Evolutionary conservation across 257 asterid species (phyloP).

Genomic region (Buddleja alternifolia): DNA sequence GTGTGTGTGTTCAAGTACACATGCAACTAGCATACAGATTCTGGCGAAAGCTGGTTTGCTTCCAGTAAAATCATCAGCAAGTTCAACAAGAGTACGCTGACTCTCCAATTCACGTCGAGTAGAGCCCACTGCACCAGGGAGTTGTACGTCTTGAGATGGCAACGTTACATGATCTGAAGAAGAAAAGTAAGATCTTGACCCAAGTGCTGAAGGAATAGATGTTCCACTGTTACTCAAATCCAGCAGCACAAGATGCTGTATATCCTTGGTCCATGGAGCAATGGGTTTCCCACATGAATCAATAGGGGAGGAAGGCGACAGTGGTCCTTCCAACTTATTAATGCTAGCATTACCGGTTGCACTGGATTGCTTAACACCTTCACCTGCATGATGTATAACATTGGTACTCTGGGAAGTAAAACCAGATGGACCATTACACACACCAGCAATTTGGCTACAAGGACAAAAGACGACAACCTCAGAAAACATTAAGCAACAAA

Average conservation of each 20-base stretch:
- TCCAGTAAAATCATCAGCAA: conserved; percentile 27
- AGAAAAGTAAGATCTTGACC: conserved; percentile 35
- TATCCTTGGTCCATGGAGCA: conserved; percentile 25
- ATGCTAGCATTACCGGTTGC: conserved; percentile 29
- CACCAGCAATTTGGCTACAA: conserved; percentile 43
- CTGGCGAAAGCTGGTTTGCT: conserved; percentile 30
- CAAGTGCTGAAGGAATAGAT: conserved; percentile 25
- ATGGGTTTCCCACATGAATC: conserved; percentile 1
- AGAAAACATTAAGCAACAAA: conserved; percentile 9
- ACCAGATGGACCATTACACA: conserved; percentile 38
- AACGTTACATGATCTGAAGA: conserved; percentile 41
- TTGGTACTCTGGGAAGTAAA: conserved; percentile 35
- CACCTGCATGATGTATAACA: conserved; percentile 23
- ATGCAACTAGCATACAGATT: conserved; percentile 18
- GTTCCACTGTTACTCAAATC: conserved; percentile 21
- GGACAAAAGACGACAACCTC: conserved; percentile 21
- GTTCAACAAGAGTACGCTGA: conserved; percentile 29
- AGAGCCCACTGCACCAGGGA: conserved; percentile 33
- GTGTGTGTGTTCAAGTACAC: not conserved
- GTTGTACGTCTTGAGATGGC: conserved; percentile 40
- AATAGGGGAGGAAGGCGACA: conserved; percentile 28
- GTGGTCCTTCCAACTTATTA: conserved; percentile 34
- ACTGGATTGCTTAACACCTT: conserved; percentile 25
- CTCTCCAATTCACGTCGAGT: conserved; percentile 29
- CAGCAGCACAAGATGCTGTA: conserved; percentile 27